These are phyloP conservation scores for Cryomyces antarcticus DNA, from an alignment of 495 filamentous ascomycete species.

Conservation along the genomic window DNA sequence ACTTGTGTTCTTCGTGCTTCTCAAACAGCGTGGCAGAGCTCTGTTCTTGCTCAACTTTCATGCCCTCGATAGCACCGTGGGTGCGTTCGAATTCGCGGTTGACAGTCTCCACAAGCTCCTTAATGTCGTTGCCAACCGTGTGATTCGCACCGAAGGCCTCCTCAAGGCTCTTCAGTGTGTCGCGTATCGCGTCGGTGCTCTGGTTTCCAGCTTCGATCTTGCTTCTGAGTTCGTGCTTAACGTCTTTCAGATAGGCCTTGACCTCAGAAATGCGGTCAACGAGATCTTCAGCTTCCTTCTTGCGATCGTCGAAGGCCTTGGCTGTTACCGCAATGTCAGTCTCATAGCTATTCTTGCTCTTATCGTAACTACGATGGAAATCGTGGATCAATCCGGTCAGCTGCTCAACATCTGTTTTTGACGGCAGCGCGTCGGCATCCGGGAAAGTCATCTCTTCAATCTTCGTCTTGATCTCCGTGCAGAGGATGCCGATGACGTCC, in stretches of 20 bases:
- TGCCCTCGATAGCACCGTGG: constrained; percentile 42
- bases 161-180: constrained; percentile 24
- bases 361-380: constrained; percentile 28
- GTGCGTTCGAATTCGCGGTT: constrained; percentile 65
- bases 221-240: constrained; percentile 45
- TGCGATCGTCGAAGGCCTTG: constrained; percentile 61
- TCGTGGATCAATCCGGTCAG: constrained; percentile 48
- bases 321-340: constrained; percentile 50
- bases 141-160: constrained; percentile 20
- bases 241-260: constrained; percentile 31
- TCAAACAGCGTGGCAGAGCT: constrained; percentile 50
- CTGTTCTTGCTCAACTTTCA: constrained; percentile 57
- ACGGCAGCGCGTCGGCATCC: constrained; percentile 40
- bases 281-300: constrained; percentile 37
- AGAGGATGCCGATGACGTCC: constrained; percentile 54
- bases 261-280: constrained; percentile 38
- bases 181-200: constrained; percentile 31
- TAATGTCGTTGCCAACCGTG: constrained; percentile 42
- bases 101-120: constrained; percentile 60
- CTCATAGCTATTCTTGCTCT: constrained; percentile 39
- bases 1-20: constrained; percentile 41
- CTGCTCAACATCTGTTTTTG: constrained; percentile 39
- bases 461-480: constrained; percentile 58
- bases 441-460: constrained; percentile 49
- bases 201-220: constrained; percentile 37